Percentiles rank a stretch among this genome's conserved stretches.
Conservation (phyloP, 257 asterid species). For the Osmanthus fragrans region DNA sequence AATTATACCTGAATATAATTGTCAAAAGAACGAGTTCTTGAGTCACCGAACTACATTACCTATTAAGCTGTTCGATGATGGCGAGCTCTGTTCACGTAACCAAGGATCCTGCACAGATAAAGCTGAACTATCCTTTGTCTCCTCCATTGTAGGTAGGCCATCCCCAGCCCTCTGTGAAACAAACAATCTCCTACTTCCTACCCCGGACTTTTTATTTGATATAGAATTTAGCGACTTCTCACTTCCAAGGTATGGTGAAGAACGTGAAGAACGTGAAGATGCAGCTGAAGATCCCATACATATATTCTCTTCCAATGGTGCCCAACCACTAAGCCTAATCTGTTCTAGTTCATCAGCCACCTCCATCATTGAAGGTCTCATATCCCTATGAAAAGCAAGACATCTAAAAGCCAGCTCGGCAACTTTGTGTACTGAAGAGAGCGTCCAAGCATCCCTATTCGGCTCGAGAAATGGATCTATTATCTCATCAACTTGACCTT, state of each 20-base stretch:
- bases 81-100: constrained; percentile 56
- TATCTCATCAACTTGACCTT: constrained; percentile 68
- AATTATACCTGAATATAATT: constrained; percentile 8
- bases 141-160: constrained; percentile 31
- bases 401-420: constrained; percentile 75
- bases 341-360: constrained; percentile 77
- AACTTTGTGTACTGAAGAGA: constrained; percentile 63
- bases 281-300: constrained; percentile 50
- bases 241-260: constrained; percentile 48
- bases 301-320: constrained; percentile 52
- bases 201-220: constrained; percentile 35
- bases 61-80: constrained; percentile 55
- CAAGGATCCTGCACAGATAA: constrained; percentile 68
- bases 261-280: constrained; percentile 45
- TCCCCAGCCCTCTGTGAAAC: constrained; percentile 34
- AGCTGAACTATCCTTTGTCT: constrained; percentile 48
- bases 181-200: constrained; percentile 43
- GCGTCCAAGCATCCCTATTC: constrained; percentile 75
- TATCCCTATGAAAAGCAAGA: constrained; percentile 67
- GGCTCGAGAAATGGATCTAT: constrained; percentile 72
- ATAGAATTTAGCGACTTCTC: constrained; percentile 44
- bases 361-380: constrained; percentile 86
- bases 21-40: background rate
- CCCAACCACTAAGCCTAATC: constrained; percentile 61
- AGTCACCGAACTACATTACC: constrained; percentile 35